Conservation (phyloP, 768 basidiomycete species). For the Nidularia pulvinata region DNA sequence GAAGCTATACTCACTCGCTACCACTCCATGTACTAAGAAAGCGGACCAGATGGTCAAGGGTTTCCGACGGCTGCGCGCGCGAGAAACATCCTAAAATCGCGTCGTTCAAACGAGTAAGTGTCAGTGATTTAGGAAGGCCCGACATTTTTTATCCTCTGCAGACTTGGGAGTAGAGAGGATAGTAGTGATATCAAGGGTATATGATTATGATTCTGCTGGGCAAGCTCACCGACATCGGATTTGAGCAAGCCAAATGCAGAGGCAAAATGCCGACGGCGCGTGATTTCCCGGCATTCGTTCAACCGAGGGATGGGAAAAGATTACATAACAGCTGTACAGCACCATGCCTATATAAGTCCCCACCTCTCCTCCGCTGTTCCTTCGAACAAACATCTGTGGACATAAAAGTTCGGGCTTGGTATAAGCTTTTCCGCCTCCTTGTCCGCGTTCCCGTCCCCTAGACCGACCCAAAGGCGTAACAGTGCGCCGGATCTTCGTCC, state of each 20-base stretch:
- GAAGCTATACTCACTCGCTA: conserved; percentile 63
- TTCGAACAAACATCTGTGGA: conserved; percentile 79
- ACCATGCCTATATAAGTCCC: conserved; percentile 12
- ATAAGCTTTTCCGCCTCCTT: conserved; percentile 80
- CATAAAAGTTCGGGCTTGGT: conserved; percentile 93
- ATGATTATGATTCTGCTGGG: too few relatives aligned
- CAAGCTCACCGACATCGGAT: too few relatives aligned
- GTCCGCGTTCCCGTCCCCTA: conserved; percentile 96
- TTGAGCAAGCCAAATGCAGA: background rate
- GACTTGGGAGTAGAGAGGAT: background rate
- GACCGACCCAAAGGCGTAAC: conserved; percentile 43
- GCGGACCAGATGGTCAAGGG: conserved; percentile 70
- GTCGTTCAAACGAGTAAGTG: conserved; percentile 58
- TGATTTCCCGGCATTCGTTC: conserved; percentile 12
- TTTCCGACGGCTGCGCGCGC: conserved; percentile 55
- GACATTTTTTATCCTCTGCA: conserved; percentile 43
- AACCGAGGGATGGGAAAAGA: conserved; percentile 29
- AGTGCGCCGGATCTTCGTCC: conserved; percentile 26
- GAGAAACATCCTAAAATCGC: conserved; percentile 63
- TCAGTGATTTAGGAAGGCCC: conserved; percentile 38
- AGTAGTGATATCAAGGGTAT: background rate
- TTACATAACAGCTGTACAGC: conserved; percentile 39
- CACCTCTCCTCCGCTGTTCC: conserved; percentile 9
- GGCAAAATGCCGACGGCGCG: conserved; percentile 5
- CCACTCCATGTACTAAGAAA: conserved; percentile 86